phyloP scores from a whole-genome alignment of 306 rosid species.

The Gillenia trifoliata region DNA sequence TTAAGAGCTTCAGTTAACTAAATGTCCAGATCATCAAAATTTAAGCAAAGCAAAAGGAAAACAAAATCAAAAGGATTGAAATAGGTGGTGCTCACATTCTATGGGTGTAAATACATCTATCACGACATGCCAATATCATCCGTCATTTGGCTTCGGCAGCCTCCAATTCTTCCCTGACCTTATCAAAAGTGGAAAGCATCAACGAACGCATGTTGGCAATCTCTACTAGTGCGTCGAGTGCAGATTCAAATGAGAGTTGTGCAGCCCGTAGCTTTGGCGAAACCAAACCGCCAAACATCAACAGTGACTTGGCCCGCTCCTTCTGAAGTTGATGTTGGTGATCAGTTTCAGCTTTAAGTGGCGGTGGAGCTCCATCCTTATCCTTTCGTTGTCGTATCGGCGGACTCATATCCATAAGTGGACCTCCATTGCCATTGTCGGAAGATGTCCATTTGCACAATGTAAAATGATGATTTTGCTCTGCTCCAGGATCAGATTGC shows the following conservation, averaged over 20 bases:
- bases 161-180: conserved; percentile 48
- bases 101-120: conserved; percentile 87
- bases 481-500: conserved; percentile 13
- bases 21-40: background rate
- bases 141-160: conserved; percentile 29
- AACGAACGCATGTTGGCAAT: conserved; percentile 66
- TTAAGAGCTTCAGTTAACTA: background rate
- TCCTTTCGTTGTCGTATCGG: conserved; percentile 41
- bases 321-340: conserved; percentile 41
- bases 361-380: conserved; percentile 21
- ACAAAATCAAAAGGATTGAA: background rate
- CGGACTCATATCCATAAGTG: background rate
- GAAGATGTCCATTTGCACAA: conserved; percentile 72
- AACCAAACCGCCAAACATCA: conserved; percentile 71
- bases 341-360: conserved; percentile 36
- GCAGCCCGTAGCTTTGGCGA: conserved; percentile 85
- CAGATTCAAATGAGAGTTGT: conserved; percentile 91
- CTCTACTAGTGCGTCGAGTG: conserved; percentile 66
- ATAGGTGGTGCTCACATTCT: conserved; percentile 65
- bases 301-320: conserved; percentile 59
- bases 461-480: conserved; percentile 41
- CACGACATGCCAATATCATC: conserved; percentile 71
- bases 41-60: background rate
- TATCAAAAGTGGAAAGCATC: conserved; percentile 43
- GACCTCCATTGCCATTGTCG: conserved; percentile 21